Percentiles rank a stretch among this genome's conserved stretches.
Evolutionary conservation across 768 basidiomycete species (phyloP).

Genomic region (Psilocybe subaeruginosa): DNA sequence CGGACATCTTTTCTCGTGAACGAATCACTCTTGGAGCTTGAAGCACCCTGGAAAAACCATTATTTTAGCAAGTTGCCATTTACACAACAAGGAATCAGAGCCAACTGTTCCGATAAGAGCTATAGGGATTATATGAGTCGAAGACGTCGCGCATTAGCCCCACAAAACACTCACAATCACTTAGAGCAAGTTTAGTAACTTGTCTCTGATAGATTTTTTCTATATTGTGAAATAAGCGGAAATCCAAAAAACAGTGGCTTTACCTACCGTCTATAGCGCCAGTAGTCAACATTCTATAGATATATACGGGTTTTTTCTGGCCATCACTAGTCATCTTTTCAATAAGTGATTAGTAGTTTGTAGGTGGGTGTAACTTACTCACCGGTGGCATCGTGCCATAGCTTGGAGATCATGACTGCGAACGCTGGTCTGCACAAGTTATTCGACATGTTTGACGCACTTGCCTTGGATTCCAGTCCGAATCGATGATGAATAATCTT

Average conservation of each 20-base stretch:
- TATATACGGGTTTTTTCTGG: conserved; percentile 88
- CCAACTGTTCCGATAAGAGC: conserved; percentile 75
- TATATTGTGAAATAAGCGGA: conserved; percentile 26
- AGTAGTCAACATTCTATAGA: conserved; percentile 84
- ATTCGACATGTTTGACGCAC: background rate
- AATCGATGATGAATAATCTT: conserved; percentile 83
- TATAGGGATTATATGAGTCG: conserved; percentile 25
- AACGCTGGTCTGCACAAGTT: conserved; percentile 2
- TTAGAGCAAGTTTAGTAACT: conserved; percentile 90
- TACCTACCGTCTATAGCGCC: conserved; percentile 86
- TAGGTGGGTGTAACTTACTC: conserved; percentile 17
- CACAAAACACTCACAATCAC: conserved; percentile 63
- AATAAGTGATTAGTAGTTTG: conserved; percentile 9
- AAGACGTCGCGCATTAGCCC: background rate
- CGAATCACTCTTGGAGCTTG: conserved; percentile 74
- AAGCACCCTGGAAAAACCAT: conserved; percentile 29
- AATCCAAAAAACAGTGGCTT: background rate
- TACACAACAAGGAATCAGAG: background rate
- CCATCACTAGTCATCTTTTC: conserved; percentile 67
- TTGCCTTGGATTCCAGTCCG: conserved; percentile 93
- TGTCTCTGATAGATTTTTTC: conserved; percentile 95
- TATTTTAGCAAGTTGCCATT: background rate
- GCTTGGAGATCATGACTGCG: conserved; percentile 88
- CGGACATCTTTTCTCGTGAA: conserved; percentile 86
- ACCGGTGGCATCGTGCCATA: conserved; percentile 97